Percentiles rank a stretch among this genome's conserved stretches.
phyloP scores from a whole-genome alignment of 148 eudicot species.

The Silene latifolia region DNA sequence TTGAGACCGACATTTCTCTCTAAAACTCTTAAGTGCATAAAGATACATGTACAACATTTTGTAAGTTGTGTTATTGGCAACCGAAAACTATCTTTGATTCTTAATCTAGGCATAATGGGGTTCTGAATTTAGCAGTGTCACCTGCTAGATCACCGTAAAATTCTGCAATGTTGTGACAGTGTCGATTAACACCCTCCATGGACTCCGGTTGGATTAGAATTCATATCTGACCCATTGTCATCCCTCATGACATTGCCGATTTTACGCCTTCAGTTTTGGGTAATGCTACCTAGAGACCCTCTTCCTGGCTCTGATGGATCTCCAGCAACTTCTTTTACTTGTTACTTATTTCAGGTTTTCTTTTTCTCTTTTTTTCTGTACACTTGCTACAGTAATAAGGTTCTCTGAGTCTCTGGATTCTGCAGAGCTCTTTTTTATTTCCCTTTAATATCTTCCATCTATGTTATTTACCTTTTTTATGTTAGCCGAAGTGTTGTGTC shows the following conservation, averaged over 20 bases:
- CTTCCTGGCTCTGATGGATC: too few relatives aligned
- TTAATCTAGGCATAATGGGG: conserved; percentile 4
- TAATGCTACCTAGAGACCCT: too few relatives aligned
- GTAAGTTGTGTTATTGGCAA: background rate
- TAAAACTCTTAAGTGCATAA: conserved; percentile 10
- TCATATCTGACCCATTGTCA: background rate
- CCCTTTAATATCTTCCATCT: too few relatives aligned
- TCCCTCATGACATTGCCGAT: background rate
- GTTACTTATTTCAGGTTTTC: too few relatives aligned
- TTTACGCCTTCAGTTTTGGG: background rate
- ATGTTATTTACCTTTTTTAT: too few relatives aligned
- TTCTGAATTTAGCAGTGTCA: too few relatives aligned
- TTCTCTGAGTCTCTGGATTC: background rate
- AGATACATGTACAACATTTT: conserved; percentile 13
- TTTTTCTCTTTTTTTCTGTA: background rate
- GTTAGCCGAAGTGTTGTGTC: too few relatives aligned
- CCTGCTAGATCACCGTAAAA: too few relatives aligned
- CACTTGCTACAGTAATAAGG: background rate
- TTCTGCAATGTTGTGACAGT: too few relatives aligned
- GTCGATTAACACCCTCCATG: background rate
- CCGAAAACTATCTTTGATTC: background rate
- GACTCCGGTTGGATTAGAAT: background rate
- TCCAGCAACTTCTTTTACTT: too few relatives aligned
- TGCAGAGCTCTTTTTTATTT: background rate
- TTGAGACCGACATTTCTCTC: background rate